Evolutionary conservation across 768 basidiomycete species (phyloP), one percentile per base, ranked within the genome.

Genomic region (Crucibulum laeve): DNA sequence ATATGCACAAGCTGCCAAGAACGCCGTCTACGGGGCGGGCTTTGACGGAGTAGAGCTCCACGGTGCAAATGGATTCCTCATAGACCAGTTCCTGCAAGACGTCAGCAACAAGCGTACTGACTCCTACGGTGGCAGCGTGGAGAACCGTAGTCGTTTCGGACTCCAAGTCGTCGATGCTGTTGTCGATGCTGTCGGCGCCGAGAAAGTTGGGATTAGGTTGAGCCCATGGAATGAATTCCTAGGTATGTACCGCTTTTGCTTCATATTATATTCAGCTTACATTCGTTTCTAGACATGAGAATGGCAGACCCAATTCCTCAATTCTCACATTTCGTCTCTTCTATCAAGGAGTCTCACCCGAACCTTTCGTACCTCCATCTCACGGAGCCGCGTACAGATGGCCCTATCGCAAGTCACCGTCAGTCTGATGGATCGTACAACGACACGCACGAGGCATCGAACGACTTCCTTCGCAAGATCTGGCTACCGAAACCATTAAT

Each of bases 271-370:
- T 24, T 47, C 51, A 30, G 51, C 53, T 34, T 14, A 43, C 5
- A n/a, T 40, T 15, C 4, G 37, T 1, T 28, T 4, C 2, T 48
- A 71, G 72, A 67, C 34, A 78, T 83, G 77, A 56, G 65, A 5
- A 77, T 79, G 75, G 48, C 53, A 3, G 69, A 84, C 45, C 81
- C 80, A 0, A 59, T 70, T 3, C 76, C 80, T 0, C 75, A 74
- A 6, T 86, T 77, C 62, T 48, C 64, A 0, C 69, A 82, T 56
- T 49, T 84, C 25, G 68, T 76, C 17, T 42, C 61, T 4, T 42
- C 68, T 32, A 46, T 84, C 19, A 60, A 58, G 25, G 43, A 57
- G 13, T 46, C 47, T 5, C 65, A 71, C 49, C 73, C 79, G 4
- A 43, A 69, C 23, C 49, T 70, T 18, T 76, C 78, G 0, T 84